A percentile compares a stretch with the other conserved stretches of the same genome.
Conservation (phyloP, 2,329 filamentous ascomycete species). For the Fusarium phyllophilum region DNA sequence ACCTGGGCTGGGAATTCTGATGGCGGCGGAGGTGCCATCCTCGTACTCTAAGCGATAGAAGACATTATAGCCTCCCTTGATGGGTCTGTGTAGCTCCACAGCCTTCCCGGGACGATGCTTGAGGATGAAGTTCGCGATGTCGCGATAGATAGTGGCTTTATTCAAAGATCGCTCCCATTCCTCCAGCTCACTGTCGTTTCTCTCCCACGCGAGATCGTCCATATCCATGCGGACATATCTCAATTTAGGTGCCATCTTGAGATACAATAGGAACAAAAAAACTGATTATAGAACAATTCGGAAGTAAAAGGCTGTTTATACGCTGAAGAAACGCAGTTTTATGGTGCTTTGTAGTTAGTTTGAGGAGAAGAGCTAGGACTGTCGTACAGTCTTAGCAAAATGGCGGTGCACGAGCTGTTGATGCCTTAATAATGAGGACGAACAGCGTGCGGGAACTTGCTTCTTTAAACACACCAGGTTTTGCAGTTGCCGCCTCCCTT, state of each 20-base stretch:
- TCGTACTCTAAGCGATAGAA: not conserved
- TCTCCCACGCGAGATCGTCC: not conserved
- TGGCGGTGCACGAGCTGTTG: too few relatives aligned
- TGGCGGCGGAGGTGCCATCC: not conserved
- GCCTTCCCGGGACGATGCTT: not conserved
- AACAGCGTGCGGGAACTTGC: too few relatives aligned
- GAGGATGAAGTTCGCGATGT: not conserved
- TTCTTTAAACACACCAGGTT: too few relatives aligned
- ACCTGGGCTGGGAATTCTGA: not conserved
- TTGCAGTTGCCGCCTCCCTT: too few relatives aligned
- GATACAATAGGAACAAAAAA: too few relatives aligned
- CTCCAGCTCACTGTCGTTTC: not conserved
- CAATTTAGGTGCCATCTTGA: not conserved
- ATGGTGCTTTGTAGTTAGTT: too few relatives aligned
- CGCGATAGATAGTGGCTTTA: not conserved
- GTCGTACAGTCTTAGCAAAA: too few relatives aligned
- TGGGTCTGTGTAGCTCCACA: not conserved
- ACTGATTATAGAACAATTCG: too few relatives aligned
- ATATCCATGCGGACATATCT: not conserved
- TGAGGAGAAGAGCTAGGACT: too few relatives aligned
- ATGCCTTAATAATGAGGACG: too few relatives aligned
- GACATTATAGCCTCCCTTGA: not conserved
- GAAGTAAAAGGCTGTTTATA: too few relatives aligned
- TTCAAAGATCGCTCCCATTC: not conserved
- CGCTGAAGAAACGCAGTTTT: too few relatives aligned